These are phyloP conservation scores for Whalleya microplaca DNA, from an alignment of 2,329 filamentous ascomycete species.

Conservation along the genomic window DNA sequence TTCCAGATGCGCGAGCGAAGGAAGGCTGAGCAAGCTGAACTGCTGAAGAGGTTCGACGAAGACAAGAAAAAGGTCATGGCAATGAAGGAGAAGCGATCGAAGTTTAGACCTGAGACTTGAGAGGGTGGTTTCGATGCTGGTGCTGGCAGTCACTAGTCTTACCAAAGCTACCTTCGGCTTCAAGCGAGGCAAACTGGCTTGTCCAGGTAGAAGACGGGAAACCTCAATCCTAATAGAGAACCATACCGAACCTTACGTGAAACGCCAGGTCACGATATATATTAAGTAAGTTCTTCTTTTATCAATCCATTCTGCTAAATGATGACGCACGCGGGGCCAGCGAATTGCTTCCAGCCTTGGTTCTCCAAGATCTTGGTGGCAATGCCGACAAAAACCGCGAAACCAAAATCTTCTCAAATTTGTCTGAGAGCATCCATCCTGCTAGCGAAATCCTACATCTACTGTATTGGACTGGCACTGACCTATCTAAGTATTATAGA, in stretches of 20 bases:
- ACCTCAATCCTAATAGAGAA: no score
- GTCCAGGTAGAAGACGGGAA: neutral
- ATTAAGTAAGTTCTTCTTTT: slow-evolving; percentile 14
- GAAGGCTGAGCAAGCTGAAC: slow-evolving; percentile 72
- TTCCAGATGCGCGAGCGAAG: slow-evolving; percentile 81
- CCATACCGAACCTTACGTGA: neutral
- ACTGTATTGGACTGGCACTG: neutral
- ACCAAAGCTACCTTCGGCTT: neutral
- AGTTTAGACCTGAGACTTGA: slow-evolving; percentile 57
- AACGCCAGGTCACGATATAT: neutral
- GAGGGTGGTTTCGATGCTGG: slow-evolving; percentile 3
- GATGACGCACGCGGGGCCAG: slow-evolving; percentile 61
- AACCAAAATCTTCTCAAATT: slow-evolving; percentile 67
- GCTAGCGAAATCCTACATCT: neutral
- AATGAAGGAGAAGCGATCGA: slow-evolving; percentile 70
- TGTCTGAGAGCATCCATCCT: slow-evolving; percentile 50
- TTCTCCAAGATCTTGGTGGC: slow-evolving; percentile 18
- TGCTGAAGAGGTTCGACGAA: slow-evolving; percentile 75
- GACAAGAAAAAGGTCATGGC: slow-evolving; percentile 72
- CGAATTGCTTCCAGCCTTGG: slow-evolving; percentile 40
- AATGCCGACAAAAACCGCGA: slow-evolving; percentile 67
- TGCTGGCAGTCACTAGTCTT: neutral
- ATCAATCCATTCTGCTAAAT: slow-evolving; percentile 26
- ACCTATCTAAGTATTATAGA: slow-evolving; percentile 1
- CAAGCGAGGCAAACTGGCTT: neutral